Conservation (phyloP, 2,329 filamentous ascomycete species). For the Dothiorella sarmentorum region DNA sequence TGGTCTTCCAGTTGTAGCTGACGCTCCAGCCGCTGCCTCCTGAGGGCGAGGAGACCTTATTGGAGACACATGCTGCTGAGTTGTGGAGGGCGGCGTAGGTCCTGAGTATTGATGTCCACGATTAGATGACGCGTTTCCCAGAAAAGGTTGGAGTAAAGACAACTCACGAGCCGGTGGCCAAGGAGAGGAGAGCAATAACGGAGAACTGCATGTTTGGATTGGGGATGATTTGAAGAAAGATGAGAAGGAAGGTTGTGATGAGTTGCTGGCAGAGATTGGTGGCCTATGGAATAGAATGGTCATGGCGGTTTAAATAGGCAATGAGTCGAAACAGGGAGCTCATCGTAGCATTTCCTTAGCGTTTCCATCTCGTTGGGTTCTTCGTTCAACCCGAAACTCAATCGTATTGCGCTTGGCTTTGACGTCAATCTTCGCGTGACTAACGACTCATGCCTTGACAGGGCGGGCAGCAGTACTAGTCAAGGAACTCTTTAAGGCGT, state of each 20-base stretch:
- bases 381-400: too few relatives aligned
- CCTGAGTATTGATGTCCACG: background rate
- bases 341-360: too few relatives aligned
- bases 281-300: background rate
- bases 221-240: background rate
- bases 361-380: too few relatives aligned
- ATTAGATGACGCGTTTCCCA: background rate
- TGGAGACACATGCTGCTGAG: background rate
- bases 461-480: too few relatives aligned
- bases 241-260: background rate
- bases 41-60: background rate
- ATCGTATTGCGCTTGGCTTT: too few relatives aligned
- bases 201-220: background rate
- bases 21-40: slow-evolving; percentile 7
- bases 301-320: too few relatives aligned
- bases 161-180: background rate
- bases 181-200: background rate
- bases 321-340: too few relatives aligned
- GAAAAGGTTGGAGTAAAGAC: background rate
- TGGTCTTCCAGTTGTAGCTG: slow-evolving; percentile 5
- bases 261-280: background rate
- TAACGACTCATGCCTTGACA: too few relatives aligned
- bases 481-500: too few relatives aligned
- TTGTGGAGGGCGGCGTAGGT: background rate
- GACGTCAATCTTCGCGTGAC: too few relatives aligned